Percentiles rank a stretch among this genome's conserved stretches.
These are phyloP conservation scores for Debaryomycetaceae sp. DNA, from an alignment of 1,139 yeast genomes.

Conservation along the genomic window DNA sequence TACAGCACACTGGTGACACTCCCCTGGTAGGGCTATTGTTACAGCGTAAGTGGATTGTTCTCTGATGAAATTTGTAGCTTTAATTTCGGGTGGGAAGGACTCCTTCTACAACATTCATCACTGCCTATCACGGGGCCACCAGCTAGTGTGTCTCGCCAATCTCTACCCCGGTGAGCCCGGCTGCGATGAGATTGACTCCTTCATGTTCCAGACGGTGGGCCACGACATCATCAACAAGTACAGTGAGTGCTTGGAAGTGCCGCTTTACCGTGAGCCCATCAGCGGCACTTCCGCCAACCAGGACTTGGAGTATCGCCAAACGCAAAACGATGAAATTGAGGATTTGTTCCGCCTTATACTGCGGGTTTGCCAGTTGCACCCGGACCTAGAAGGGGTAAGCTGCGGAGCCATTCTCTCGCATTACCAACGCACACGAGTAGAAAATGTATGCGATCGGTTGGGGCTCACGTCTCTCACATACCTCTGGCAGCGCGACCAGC, in stretches of 20 bases:
- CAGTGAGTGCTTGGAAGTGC: slow-evolving; percentile 68
- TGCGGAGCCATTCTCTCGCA: slow-evolving; percentile 95
- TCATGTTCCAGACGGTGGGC: slow-evolving; percentile 99
- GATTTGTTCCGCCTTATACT: slow-evolving; percentile 57
- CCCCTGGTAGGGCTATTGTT: slow-evolving; percentile 1
- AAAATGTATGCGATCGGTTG: slow-evolving; percentile 75
- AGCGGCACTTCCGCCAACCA: slow-evolving; percentile 61
- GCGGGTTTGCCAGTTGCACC: slow-evolving; percentile 48
- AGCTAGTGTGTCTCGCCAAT: slow-evolving; percentile 79
- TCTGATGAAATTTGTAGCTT: slow-evolving; percentile 94
- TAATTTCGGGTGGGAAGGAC: slow-evolving; percentile 94
- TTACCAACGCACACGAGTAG: slow-evolving; percentile 90
- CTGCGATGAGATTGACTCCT: slow-evolving; percentile 76
- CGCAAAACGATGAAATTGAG: slow-evolving; percentile 80
- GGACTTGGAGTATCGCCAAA: slow-evolving; percentile 60
- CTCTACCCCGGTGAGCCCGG: slow-evolving; percentile 56
- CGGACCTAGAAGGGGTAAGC: slow-evolving; percentile 79
- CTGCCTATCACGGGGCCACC: slow-evolving; percentile 79
- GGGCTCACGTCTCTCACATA: slow-evolving; percentile 68
- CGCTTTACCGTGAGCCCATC: slow-evolving; percentile 71
- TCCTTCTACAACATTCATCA: slow-evolving; percentile 87
- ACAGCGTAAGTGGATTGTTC: background rate
- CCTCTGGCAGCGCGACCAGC: slow-evolving; percentile 87
- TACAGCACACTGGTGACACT: slow-evolving; percentile 1
- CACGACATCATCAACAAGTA: slow-evolving; percentile 70